Evolutionary conservation across 2,329 filamentous ascomycete species (phyloP), one percentile per base, ranked within the genome.

Genomic region (Aspergillus sp.): DNA sequence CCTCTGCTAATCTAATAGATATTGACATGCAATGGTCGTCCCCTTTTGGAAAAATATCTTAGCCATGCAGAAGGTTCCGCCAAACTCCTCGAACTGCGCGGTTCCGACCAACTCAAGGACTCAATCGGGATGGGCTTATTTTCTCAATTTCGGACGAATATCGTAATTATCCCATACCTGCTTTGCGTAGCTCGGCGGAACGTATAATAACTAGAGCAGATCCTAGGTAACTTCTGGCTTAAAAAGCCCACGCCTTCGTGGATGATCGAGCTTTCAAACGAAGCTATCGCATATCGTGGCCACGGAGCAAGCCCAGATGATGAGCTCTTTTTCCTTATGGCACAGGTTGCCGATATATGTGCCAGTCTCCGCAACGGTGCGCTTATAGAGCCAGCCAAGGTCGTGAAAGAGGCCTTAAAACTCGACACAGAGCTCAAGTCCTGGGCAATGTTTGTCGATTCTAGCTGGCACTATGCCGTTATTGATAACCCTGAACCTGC

Each of bases 371-470:
- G 55, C 7, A 33, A 55, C 6, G 33, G 21, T 7, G 37, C 17
- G 0, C 5, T 41, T 19, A 37, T 45, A 45, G 49, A 60, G 9
- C 27, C 56, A 5, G 39, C 15, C 12, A 35, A 27, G 4, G 27
- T 55, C 11, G 44, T 64, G n/a, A 43, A 44, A 15, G 45, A 40
- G 37, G 58, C 61, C 4, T 44, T 65, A 8, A 51, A 56, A 2
- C 41, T 66, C 1, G 64, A 66, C 44, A 40, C 55, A 1, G 57
- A 62, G n/a, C 40, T 65, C 12, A 15, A 27, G 3, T 43, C 57
- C 40, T 62, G 64, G 60, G 55, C 56, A 1, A 47, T 55, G 39
- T 63, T 59, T 1, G 23, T 68, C 7, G 43, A 56, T 27, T 45
- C 52, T n/a, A 21, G 14, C 8, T 62, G 58, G 58, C 12, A 23